Conservation (phyloP, 2,329 filamentous ascomycete genomes). For the Nemania abortiva region DNA sequence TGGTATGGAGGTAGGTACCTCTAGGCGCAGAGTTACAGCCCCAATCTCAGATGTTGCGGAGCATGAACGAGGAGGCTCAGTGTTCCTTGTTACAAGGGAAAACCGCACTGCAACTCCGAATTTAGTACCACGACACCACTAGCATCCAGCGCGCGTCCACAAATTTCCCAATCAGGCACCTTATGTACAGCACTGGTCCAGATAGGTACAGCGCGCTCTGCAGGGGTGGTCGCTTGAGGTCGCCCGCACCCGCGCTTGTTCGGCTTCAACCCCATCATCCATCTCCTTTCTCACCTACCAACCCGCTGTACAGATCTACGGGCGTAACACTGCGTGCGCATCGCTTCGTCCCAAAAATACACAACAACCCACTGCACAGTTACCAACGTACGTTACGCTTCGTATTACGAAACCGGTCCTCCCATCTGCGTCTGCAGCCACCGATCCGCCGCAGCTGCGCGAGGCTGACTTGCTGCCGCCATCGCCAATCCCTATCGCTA, state of each 20-base stretch:
- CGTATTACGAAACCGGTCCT: slow-evolving; percentile 33
- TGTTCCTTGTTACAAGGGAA: slow-evolving; percentile 3
- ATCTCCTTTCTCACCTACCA: slow-evolving; percentile 35
- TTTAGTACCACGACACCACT: slow-evolving; percentile 29
- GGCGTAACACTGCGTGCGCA: slow-evolving; percentile 41
- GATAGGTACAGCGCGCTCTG: slow-evolving; percentile 20
- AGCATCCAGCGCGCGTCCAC: slow-evolving; percentile 17
- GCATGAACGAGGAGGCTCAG: slow-evolving; percentile 13
- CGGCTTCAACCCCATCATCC: slow-evolving; percentile 40
- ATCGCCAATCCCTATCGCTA: slow-evolving; percentile 47
- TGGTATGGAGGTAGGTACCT: no score
- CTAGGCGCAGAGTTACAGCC: slow-evolving; percentile 7
- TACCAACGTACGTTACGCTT: slow-evolving; percentile 29
- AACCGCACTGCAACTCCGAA: slow-evolving; percentile 22
- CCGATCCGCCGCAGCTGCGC: slow-evolving; percentile 39
- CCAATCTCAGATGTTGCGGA: slow-evolving; percentile 13
- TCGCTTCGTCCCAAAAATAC: slow-evolving; percentile 40
- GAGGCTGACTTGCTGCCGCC: slow-evolving; percentile 40
- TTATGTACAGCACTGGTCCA: slow-evolving; percentile 4
- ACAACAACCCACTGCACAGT: slow-evolving; percentile 21
- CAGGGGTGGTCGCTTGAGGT: slow-evolving; percentile 29
- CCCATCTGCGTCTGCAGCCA: slow-evolving; percentile 37
- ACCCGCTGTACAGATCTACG: slow-evolving; percentile 34
- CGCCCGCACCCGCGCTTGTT: slow-evolving; percentile 35
- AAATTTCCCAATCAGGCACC: slow-evolving; percentile 16